These are phyloP conservation scores for Aspergillus arachidicola DNA, from an alignment of 2,329 filamentous ascomycete genomes.

Conservation along the genomic window DNA sequence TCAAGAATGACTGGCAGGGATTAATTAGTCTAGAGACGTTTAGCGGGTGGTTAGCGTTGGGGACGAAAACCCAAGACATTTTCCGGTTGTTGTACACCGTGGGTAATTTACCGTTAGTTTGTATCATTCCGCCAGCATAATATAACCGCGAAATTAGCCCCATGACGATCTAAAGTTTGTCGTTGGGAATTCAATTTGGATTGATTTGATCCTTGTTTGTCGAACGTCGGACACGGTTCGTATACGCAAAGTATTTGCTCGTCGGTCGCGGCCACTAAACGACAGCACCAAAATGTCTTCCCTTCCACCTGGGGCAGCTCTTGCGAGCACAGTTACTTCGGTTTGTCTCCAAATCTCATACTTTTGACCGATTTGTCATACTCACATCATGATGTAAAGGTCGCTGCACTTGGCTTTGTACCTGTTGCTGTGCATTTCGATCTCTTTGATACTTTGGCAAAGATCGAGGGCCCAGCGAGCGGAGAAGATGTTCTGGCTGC, in stretches of 20 bases:
- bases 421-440: conserved; percentile 41
- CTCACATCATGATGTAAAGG: conserved; percentile 18
- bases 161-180: no score
- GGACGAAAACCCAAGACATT: neutral
- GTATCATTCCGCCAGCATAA: neutral
- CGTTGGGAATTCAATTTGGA: no score
- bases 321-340: neutral
- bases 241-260: neutral
- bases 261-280: no score
- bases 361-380: no score
- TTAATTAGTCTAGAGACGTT: neutral
- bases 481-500: conserved; percentile 30
- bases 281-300: neutral
- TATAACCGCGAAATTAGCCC: neutral
- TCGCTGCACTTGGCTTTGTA: conserved; percentile 40
- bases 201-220: no score
- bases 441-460: conserved; percentile 33
- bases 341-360: neutral
- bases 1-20: neutral
- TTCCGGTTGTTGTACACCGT: neutral
- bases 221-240: no score
- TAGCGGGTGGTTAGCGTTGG: neutral
- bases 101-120: neutral
- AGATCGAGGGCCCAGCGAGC: conserved; percentile 27
- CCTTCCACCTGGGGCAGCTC: neutral